Evolutionary conservation across 139 green algal species (phyloP).

Genomic region (Coelastrella sp.): DNA sequence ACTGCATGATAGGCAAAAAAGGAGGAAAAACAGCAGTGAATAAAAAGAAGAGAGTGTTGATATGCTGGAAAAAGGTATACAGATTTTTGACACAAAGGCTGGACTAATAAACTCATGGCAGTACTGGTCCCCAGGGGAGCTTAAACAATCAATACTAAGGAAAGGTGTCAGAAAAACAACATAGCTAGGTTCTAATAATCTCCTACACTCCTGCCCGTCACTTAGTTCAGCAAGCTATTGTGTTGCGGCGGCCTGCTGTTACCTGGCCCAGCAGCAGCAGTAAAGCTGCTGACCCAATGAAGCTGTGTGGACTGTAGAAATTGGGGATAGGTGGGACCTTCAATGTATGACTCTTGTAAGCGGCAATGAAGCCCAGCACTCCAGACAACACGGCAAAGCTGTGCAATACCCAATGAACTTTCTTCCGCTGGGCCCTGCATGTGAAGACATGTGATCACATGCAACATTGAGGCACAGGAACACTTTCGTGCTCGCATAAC

Average conservation of each 20-base stretch:
- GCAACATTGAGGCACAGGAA: background rate
- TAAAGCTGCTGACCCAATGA: slow-evolving; percentile 49
- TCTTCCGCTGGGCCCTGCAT: slow-evolving; percentile 60
- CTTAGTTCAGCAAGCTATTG: background rate
- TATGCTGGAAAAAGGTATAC: background rate
- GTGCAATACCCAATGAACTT: slow-evolving; percentile 67
- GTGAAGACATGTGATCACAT: background rate
- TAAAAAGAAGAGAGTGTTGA: background rate
- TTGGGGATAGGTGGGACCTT: slow-evolving; percentile 72
- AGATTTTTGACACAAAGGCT: background rate
- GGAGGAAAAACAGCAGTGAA: slow-evolving; percentile 1
- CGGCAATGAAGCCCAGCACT: slow-evolving; percentile 58
- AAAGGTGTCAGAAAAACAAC: background rate
- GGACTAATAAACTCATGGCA: too few relatives aligned
- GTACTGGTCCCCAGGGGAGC: too few relatives aligned
- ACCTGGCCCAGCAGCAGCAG: slow-evolving; percentile 30
- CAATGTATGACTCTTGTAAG: slow-evolving; percentile 66
- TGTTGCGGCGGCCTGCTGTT: background rate
- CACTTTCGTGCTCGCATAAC: background rate
- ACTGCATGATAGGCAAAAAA: slow-evolving; percentile 28
- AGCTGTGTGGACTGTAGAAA: slow-evolving; percentile 72
- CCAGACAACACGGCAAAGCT: slow-evolving; percentile 40
- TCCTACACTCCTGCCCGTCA: background rate
- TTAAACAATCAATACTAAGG: too few relatives aligned
- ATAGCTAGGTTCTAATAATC: background rate